Percentiles rank a stretch among this genome's conserved stretches.
These are phyloP conservation scores for Cephaloascus fragrans DNA, from an alignment of 805 yeast genomes.

Conservation along the genomic window DNA sequence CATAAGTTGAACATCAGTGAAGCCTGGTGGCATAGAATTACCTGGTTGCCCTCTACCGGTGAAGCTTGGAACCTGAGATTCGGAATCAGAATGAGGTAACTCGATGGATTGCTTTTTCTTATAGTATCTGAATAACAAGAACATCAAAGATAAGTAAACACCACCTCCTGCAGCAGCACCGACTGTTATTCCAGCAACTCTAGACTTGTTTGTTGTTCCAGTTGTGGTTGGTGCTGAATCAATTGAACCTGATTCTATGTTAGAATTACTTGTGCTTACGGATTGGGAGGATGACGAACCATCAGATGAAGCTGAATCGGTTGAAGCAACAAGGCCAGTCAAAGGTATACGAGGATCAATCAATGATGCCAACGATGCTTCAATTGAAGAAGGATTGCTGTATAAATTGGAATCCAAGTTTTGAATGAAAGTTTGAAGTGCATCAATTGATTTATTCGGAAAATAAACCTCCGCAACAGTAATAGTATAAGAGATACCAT, in stretches of 20 bases:
- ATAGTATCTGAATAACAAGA: constrained; percentile 42
- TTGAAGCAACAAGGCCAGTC: constrained; percentile 24
- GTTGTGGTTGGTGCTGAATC: constrained; percentile 13
- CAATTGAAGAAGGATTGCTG: constrained; percentile 44
- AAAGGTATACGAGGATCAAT: constrained; percentile 67
- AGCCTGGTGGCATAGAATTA: not conserved
- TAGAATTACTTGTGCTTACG: constrained; percentile 7
- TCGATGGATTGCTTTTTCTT: constrained; percentile 28
- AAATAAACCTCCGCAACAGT: constrained; percentile 86
- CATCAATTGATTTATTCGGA: constrained; percentile 42
- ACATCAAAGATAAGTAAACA: constrained; percentile 51
- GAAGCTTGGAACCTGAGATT: constrained; percentile 16
- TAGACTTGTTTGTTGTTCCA: constrained; percentile 17
- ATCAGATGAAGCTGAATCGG: constrained; percentile 4
- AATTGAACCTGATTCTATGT: constrained; percentile 16
- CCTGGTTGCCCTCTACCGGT: constrained; percentile 1
- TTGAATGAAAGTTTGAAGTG: constrained; percentile 40
- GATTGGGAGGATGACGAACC: constrained; percentile 5
- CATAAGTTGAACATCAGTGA: not conserved
- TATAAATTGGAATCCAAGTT: constrained; percentile 51
- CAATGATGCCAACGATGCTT: constrained; percentile 47
- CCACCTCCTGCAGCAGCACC: constrained; percentile 78
- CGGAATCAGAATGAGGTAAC: constrained; percentile 30
- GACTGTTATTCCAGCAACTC: constrained; percentile 68
- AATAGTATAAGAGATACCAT: constrained; percentile 48